A percentile compares a stretch with the other conserved stretches of the same genome.
phyloP scores from a whole-genome alignment of 2,329 filamentous ascomycete species.

The Diplodia corticola region DNA sequence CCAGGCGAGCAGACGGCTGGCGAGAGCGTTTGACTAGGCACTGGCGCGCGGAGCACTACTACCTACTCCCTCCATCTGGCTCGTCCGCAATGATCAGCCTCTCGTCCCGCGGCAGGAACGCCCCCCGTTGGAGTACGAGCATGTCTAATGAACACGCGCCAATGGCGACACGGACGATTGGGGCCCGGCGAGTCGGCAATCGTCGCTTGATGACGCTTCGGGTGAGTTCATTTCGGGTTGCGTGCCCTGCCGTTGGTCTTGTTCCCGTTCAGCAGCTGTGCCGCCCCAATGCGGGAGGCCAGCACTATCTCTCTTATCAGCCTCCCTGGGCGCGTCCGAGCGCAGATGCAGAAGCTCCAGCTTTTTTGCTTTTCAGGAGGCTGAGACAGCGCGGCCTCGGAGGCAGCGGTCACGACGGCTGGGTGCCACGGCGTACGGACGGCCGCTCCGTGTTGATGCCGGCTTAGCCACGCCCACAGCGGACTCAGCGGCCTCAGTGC shows the following conservation, averaged over 20 bases:
- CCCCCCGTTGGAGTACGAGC: constrained; percentile 14
- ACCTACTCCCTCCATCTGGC: neutral
- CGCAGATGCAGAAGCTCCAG: constrained; percentile 1
- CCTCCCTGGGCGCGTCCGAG: constrained; percentile 1
- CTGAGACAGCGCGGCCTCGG: neutral
- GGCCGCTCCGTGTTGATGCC: neutral
- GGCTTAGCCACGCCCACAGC: constrained; percentile 8
- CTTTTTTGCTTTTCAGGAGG: constrained; percentile 18
- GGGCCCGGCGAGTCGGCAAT: neutral
- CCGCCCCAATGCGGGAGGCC: constrained; percentile 1
- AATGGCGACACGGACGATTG: neutral
- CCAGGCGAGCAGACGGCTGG: neutral
- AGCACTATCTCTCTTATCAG: constrained; percentile 9
- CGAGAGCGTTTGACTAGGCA: too few relatives aligned
- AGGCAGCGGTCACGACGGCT: neutral
- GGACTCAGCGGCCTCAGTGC: too few relatives aligned
- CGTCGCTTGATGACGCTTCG: constrained; percentile 16
- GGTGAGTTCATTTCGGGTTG: constrained; percentile 14
- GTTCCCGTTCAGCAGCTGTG: neutral
- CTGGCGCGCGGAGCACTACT: neutral
- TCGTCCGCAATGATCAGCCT: constrained; percentile 5
- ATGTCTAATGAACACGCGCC: constrained; percentile 15
- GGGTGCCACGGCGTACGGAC: neutral
- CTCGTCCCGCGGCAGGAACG: constrained; percentile 14
- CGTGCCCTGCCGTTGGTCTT: constrained; percentile 8